A percentile compares a stretch with the other conserved stretches of the same genome.
These are phyloP conservation scores for Taxawa tesnikishii DNA, from an alignment of 2,329 filamentous ascomycete genomes.

Conservation along the genomic window DNA sequence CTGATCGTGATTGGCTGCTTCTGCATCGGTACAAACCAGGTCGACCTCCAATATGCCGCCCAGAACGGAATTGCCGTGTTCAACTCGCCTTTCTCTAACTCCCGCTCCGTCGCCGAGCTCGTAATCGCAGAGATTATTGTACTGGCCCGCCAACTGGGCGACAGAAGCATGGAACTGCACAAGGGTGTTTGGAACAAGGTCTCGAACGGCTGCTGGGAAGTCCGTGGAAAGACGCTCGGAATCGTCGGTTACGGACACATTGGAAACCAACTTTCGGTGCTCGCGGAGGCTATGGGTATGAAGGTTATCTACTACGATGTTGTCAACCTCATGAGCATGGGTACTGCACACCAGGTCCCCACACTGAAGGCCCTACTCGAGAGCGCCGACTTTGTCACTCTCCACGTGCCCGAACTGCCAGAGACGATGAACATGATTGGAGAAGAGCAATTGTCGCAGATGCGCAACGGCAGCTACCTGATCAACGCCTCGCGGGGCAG, in stretches of 20 bases:
- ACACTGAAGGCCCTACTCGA: conserved; percentile 65
- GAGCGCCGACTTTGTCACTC: conserved; percentile 80
- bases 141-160: conserved; percentile 81
- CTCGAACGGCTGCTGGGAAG: conserved; percentile 92
- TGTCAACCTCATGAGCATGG: conserved; percentile 85
- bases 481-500: conserved; percentile 93
- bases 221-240: conserved; percentile 90
- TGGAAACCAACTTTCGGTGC: conserved; percentile 84
- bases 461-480: conserved; percentile 87
- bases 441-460: conserved; percentile 63
- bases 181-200: conserved; percentile 96
- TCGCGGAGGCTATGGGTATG: conserved; percentile 98
- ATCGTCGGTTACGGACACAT: conserved; percentile 98
- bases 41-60: conserved; percentile 74
- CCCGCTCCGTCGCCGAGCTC: conserved; percentile 87
- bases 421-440: conserved; percentile 93
- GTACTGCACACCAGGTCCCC: conserved; percentile 72
- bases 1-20: conserved; percentile 95
- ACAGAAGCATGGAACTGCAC: conserved; percentile 91
- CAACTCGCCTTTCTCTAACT: conserved; percentile 98
- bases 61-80: conserved; percentile 88
- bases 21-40: conserved; percentile 96
- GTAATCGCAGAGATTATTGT: conserved; percentile 90
- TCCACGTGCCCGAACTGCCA: conserved; percentile 85
- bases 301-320: conserved; percentile 95